phyloP scores from a whole-genome alignment of 2,329 filamentous ascomycete species.

The Mycocentrospora acerina region DNA sequence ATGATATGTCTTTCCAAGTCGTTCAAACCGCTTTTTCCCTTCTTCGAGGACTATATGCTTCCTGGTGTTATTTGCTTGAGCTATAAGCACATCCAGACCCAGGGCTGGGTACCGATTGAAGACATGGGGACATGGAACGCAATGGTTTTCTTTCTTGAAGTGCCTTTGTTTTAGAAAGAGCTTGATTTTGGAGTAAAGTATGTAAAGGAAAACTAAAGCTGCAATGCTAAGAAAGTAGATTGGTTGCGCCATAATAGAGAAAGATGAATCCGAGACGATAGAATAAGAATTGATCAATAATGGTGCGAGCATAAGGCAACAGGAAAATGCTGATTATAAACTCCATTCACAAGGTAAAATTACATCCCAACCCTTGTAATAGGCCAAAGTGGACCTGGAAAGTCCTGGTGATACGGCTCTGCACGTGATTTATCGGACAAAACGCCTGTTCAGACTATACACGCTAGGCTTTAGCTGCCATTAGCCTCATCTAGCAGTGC shows the following conservation, averaged over 20 bases:
- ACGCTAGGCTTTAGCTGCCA: too few species aligned
- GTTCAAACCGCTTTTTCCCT: slow-evolving; percentile 25
- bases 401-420: too few species aligned
- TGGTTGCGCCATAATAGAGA: slow-evolving; percentile 27
- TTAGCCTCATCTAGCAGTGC: too few species aligned
- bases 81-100: slow-evolving; percentile 53
- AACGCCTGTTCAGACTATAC: too few species aligned
- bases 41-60: slow-evolving; percentile 21
- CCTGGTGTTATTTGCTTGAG: slow-evolving; percentile 43
- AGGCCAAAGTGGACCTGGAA: too few species aligned
- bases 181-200: slow-evolving; percentile 36
- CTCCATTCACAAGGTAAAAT: too few species aligned
- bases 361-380: too few species aligned
- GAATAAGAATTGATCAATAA: too few species aligned
- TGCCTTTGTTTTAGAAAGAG: slow-evolving; percentile 40
- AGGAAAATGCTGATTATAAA: too few species aligned
- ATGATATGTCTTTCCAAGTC: slow-evolving; percentile 46
- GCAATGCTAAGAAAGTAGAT: slow-evolving; percentile 30
- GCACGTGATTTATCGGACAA: too few species aligned
- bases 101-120: slow-evolving; percentile 58
- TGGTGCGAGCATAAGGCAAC: too few species aligned
- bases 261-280: too few species aligned
- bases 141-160: slow-evolving; percentile 48
- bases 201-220: slow-evolving; percentile 36
- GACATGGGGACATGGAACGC: slow-evolving; percentile 47